Conservation (phyloP, 2,329 filamentous ascomycete species). For the Hypoxylon sp. region DNA sequence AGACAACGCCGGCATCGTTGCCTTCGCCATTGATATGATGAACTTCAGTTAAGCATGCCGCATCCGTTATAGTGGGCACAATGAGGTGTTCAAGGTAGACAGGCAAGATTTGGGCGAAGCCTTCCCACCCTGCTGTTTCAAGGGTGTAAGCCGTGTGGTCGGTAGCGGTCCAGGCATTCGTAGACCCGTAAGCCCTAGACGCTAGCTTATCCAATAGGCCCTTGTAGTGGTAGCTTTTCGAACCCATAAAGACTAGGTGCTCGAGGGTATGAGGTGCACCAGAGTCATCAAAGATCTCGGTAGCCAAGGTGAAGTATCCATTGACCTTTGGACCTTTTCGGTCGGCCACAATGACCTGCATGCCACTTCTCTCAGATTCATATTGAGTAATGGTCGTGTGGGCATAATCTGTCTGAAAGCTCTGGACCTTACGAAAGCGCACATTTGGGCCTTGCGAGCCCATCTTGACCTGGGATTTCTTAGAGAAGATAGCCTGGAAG, state of each 20-base stretch:
- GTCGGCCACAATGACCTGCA: slow-evolving; percentile 94
- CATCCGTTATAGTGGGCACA: slow-evolving; percentile 91
- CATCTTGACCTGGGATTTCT: slow-evolving; percentile 64
- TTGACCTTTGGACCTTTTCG: slow-evolving; percentile 94
- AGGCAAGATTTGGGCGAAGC: slow-evolving; percentile 93
- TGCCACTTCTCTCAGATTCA: slow-evolving; percentile 93
- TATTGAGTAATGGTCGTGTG: slow-evolving; percentile 92
- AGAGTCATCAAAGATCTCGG: slow-evolving; percentile 97
- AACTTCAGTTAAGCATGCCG: slow-evolving; percentile 94
- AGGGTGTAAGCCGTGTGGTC: slow-evolving; percentile 98
- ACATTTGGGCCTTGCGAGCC: slow-evolving; percentile 64
- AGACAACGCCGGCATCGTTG: slow-evolving; percentile 96
- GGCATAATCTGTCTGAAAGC: slow-evolving; percentile 91
- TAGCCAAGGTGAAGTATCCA: slow-evolving; percentile 95
- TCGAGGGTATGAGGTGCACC: slow-evolving; percentile 91
- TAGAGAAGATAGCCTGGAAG: slow-evolving; percentile 37
- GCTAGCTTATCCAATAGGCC: slow-evolving; percentile 95
- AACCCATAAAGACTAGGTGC: slow-evolving; percentile 89
- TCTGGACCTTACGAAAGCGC: slow-evolving; percentile 86
- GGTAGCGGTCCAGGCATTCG: slow-evolving; percentile 97
- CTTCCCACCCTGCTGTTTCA: slow-evolving; percentile 96
- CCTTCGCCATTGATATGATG: slow-evolving; percentile 95
- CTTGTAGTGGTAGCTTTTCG: slow-evolving; percentile 93
- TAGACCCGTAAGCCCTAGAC: slow-evolving; percentile 91
- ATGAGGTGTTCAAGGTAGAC: slow-evolving; percentile 97